Percentiles rank a stretch among this genome's conserved stretches.
These are phyloP conservation scores for Alternaria solani DNA, from an alignment of 2,329 filamentous ascomycete genomes.

Conservation along the genomic window DNA sequence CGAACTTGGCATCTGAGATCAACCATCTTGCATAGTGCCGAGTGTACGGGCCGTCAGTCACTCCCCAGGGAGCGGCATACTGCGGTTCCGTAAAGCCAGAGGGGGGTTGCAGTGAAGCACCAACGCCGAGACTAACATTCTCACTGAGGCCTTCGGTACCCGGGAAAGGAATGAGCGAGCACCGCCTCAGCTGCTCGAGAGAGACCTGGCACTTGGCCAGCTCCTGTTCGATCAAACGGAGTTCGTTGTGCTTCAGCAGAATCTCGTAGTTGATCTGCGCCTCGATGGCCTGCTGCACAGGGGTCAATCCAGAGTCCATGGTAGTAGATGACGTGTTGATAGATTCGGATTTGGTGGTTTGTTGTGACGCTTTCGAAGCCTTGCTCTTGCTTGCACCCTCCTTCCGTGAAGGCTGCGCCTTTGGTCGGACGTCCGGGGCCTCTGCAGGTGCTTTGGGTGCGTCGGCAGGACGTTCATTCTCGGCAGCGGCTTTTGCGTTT, in stretches of 20 bases:
- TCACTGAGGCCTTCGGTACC: constrained; percentile 71
- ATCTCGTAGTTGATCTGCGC: constrained; percentile 92
- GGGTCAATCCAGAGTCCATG: constrained; percentile 51
- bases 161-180: constrained; percentile 90
- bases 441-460: constrained; percentile 29
- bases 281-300: constrained; percentile 76
- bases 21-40: constrained; percentile 97
- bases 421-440: constrained; percentile 36
- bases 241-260: constrained; percentile 90
- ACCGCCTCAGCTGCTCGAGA: constrained; percentile 90
- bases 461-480: constrained; percentile 24
- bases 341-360: constrained; percentile 33
- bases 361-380: constrained; percentile 31
- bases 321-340: constrained; percentile 32
- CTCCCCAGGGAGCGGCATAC: constrained; percentile 88
- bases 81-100: constrained; percentile 72
- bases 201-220: constrained; percentile 94
- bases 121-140: constrained; percentile 76
- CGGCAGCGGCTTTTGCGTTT: constrained; percentile 24
- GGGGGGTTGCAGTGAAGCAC: constrained; percentile 70
- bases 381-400: constrained; percentile 45
- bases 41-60: constrained; percentile 90
- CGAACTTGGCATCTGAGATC: constrained; percentile 85
- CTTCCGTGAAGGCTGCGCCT: constrained; percentile 40
- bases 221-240: constrained; percentile 94